Base-by-base conservation (phyloP, 805 yeast genomes). In the Spencermartinsiella europaea region DNA sequence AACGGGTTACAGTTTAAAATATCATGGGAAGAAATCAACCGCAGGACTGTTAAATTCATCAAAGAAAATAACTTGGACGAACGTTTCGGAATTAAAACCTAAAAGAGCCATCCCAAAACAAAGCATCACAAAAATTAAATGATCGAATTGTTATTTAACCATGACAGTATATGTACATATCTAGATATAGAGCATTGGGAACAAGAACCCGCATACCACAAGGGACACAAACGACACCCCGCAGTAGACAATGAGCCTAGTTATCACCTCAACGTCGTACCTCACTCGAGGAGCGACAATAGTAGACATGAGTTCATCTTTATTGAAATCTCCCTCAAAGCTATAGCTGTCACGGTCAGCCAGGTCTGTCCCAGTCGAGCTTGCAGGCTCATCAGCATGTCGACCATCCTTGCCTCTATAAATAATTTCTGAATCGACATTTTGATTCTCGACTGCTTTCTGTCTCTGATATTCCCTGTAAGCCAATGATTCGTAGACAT, bases 241-340 rank as follows among this genome's bases (percentile, higher is more conserved):
- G 0, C 85, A 82, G 65, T 91, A 91, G 1, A 89, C 85, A 15
- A 84, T 65, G 51, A 85, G 68, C 57, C 95, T 74, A 7, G 93
- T 89, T 27, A 86, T 65, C 2, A 87, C 84, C 51, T 84, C 91
- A 25, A 84, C 81, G 47, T 81, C 89, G 55, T 83, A 81, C 41
- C 90, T 73, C 2, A 58, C 60, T 16, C 72, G 62, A 1, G 69
- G 70, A 10, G 48, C 53, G 25, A 50, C 54, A 25, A 65, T 56
- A 4, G 53, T 51, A 5, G 58, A 47, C 34, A 55, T 44, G 28
- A 64, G 42, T 43, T 44, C 43, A 2, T 37, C 39, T 5, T 28
- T 15, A 3, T 15, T 21, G 7, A 19, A 5, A 8, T 16, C 10
- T 4, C 28, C 36, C 21, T 15, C 15, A 28, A 41, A 38, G 27